Evolutionary conservation across 495 filamentous ascomycete genomes (phyloP), one percentile per base, ranked within the genome.

Genomic region (Terfezia boudieri): DNA sequence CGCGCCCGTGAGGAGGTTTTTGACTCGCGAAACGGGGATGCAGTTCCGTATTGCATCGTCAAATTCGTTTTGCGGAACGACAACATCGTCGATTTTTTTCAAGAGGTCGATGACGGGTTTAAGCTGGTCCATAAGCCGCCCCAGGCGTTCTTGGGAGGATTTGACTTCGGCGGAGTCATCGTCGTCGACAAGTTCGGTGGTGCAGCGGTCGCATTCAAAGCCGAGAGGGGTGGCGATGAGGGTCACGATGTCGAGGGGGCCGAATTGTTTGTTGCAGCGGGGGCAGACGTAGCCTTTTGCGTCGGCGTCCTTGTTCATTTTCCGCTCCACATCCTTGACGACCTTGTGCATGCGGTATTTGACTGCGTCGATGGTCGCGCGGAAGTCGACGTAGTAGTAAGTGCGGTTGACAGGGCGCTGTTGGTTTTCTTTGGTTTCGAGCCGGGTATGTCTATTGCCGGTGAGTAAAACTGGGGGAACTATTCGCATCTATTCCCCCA

Each of bases 301-400:
- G 64, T 96, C 92, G 36, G 81, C 77, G 32, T 76, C 79, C 1
- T 85, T 84, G 35, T 81, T 79, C 54, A 84, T 82, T 55, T 82
- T 79, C 12, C 76, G 74, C 64, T 94, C 86, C 58, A 96, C 86
- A 20, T 77, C 78, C 64, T 86, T 82, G 53, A 85, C 85, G 55
- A 94, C 71, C 51, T 77, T 76, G 65, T 86, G 85, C 53, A 94
- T 80, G 59, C 84, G 81, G 71, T 82, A 99, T 63, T 99, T 99
- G 71, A 94, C 87, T 12, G 86, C 87, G 67, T 99, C 90, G 66
- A 99, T 83, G 54, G 87, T 84, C 38, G 83, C 84, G 53, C 89
- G 86, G 61, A 90, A 86, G 63, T 94, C 86, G 69, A 99, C 85
- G 69, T 83, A 99, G 69, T 92, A 99, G 71, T 94, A 95, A 52